A percentile compares a stretch with the other conserved stretches of the same genome.
These are phyloP conservation scores for Hericium rajendrae DNA, from an alignment of 768 basidiomycete species.

Conservation along the genomic window DNA sequence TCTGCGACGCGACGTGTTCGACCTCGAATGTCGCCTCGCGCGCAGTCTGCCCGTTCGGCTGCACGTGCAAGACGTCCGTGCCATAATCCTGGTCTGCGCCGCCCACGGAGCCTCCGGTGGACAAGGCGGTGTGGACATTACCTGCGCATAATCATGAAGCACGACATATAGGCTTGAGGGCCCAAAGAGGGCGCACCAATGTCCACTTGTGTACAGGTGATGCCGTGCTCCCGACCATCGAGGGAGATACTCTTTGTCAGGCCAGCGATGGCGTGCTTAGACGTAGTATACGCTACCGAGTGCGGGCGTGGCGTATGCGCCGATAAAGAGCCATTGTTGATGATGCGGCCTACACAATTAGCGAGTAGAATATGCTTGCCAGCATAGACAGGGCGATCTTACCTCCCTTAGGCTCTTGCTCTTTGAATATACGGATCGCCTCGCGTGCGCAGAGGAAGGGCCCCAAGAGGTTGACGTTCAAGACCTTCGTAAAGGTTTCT, in stretches of 20 bases:
- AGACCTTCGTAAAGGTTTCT: constrained; percentile 24
- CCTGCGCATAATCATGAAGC: background rate
- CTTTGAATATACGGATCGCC: constrained; percentile 65
- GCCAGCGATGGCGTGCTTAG: constrained; percentile 75
- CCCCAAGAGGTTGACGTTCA: constrained; percentile 65
- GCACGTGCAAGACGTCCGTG: constrained; percentile 54
- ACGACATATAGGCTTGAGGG: too few relatives aligned
- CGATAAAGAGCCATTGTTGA: constrained; percentile 80
- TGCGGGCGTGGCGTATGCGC: constrained; percentile 63
- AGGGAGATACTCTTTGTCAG: constrained; percentile 60
- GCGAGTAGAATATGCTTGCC: background rate
- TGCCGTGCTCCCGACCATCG: background rate
- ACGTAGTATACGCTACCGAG: constrained; percentile 56
- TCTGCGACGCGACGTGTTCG: constrained; percentile 56
- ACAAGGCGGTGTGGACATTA: background rate
- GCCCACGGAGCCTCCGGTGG: constrained; percentile 35
- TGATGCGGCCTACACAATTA: constrained; percentile 48
- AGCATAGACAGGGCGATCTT: background rate
- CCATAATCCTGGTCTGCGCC: constrained; percentile 60
- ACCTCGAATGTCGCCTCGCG: constrained; percentile 64
- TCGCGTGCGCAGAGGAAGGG: constrained; percentile 72
- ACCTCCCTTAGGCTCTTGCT: constrained; percentile 39
- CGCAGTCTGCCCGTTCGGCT: constrained; percentile 52
- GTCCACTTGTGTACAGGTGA: background rate
- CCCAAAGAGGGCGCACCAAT: background rate